Evolutionary conservation across 2,329 filamentous ascomycete species (phyloP), one percentile per base, ranked within the genome.

Genomic region (Diaporthe ampelina): DNA sequence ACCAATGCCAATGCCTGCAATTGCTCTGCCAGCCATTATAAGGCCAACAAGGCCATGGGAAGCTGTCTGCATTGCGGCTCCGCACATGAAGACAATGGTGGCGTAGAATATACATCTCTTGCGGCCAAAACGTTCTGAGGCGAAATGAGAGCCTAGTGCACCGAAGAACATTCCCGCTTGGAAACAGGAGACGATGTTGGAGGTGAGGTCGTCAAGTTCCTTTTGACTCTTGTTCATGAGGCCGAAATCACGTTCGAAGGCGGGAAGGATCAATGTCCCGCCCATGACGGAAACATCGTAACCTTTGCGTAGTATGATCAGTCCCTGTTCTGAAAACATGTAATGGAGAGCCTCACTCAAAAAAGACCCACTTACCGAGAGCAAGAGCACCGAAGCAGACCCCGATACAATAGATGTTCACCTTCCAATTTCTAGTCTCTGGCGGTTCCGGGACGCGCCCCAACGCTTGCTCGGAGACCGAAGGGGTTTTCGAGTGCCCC

Each of bases 121-220:
- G 83, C 13, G 89, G 91, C 84, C 91, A 85, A 86, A 92, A 84
- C 69, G 83, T 84, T 0, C 86, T 81, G 69, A 88, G 85, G 68
- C 43, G 24, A 59, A 57, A 15, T 74, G 71, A 2, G 72, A 67
- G 0, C 63, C 24, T 10, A 74, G 43, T 35, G 68, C 73, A 21
- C 68, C 74, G 78, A 75, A 68, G 24, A 75, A 70, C 61, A 72
- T 72, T 6, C 74, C 74, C 19, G 70, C 71, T 24, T 73, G 72
- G 57, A 75, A 73, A 13, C 73, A 68, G 29, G 74, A 77, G 63
- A 79, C 78, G 77, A 87, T 84, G 90, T 68, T 68, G 45, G 63
- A 68, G 4, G 63, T 68, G 24, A 68, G 63, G 13, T 68, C 48
- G 19, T 68, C 45, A 13, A 68, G 63, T 40, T 68, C 32, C 17